Evolutionary conservation across 805 yeast species (phyloP), one percentile per base, ranked within the genome.

Genomic region (Ogataea paraovalis): DNA sequence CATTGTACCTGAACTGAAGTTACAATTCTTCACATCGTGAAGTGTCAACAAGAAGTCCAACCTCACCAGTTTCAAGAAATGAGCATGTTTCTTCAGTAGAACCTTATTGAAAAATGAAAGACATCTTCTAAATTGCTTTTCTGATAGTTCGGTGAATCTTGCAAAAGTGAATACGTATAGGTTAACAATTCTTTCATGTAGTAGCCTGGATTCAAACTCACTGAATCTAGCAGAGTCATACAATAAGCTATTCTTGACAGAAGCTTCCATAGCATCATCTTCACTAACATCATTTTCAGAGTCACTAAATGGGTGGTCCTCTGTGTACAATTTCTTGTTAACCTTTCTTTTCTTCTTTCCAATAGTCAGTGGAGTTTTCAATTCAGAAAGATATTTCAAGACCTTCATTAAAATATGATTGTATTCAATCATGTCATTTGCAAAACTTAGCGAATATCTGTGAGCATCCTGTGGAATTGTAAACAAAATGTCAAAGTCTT

Each of bases 41-140:
- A 87, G 60, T 2, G 76, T 59, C 14, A 73, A 61, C 75, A 92
- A 76, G 59, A 94, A 80, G 61, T 91, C 97, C 30, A 94, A 60
- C 43, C 96, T 70, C 56, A 74, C 83, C 30, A 87, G 63, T 30
- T 78, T 66, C 0, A 82, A 70, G 21, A 65, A 56, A 38, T 82
- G 80, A 43, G 73, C 75, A 48, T 85, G 83, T 37, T 79, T 75
- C 42, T 80, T 73, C 42, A 84, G 82, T 54, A 89, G 80, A 1
- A 88, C 65, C 27, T 87, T 71, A 59, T 87, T 88, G 58, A 90
- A 81, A 59, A 79, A 92, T 0, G 84, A 71, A 8, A 94, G 60
- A 10, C 85, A 82, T 42, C 76, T 73, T 54, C 81, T 82, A 40
- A 92, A 67, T 42, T 82, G 83, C 12, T 68, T 72, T 45, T 80